phyloP scores from a whole-genome alignment of 257 asterid genomes.

The Solanum dulcamara region DNA sequence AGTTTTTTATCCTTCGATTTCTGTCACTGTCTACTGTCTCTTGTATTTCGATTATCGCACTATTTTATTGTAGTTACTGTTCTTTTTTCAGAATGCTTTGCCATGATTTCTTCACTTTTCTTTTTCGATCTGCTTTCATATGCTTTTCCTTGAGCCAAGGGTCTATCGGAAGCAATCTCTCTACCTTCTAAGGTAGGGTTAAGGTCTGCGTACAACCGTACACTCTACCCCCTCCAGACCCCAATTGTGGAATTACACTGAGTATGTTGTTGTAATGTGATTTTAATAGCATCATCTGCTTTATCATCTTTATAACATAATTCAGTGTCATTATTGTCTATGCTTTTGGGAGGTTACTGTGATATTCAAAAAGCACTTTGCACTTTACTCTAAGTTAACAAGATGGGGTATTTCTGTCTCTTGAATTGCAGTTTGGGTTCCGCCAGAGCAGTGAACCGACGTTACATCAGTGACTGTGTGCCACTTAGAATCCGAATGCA shows the following conservation, averaged over 20 bases:
- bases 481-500: constrained; percentile 89
- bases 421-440: constrained; percentile 76
- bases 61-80: neutral
- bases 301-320: neutral
- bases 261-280: neutral
- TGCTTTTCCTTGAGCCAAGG: neutral
- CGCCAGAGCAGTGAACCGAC: constrained; percentile 93
- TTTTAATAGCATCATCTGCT: neutral
- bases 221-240: neutral
- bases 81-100: neutral
- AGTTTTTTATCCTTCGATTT: neutral
- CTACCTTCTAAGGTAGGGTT: neutral
- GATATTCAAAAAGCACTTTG: neutral
- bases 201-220: neutral
- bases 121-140: neutral
- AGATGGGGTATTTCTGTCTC: neutral
- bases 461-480: constrained; percentile 94
- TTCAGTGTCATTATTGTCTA: neutral
- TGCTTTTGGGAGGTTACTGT: neutral
- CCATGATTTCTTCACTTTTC: neutral
- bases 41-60: neutral
- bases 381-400: neutral
- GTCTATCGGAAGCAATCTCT: neutral
- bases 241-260: neutral
- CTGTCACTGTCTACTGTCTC: neutral